A percentile compares a stretch with the other conserved stretches of the same genome.
These are phyloP conservation scores for Hericium erinaceus DNA, from an alignment of 768 basidiomycete species.

Conservation along the genomic window DNA sequence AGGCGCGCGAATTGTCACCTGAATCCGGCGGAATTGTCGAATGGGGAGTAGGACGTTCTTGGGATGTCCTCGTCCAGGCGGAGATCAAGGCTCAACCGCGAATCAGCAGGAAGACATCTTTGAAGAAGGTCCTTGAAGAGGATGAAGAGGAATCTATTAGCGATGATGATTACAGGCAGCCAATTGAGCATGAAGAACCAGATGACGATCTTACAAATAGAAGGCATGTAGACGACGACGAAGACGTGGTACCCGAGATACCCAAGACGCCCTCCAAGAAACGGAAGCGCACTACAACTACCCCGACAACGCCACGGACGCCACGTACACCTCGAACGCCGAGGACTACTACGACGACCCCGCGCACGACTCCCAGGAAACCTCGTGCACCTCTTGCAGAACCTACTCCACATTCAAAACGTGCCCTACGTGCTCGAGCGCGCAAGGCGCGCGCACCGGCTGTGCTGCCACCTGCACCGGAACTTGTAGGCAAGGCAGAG, in stretches of 20 bases:
- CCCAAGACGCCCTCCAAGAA: slow-evolving; percentile 48
- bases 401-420: slow-evolving; percentile 21
- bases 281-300: slow-evolving; percentile 31
- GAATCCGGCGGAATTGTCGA: slow-evolving; percentile 2
- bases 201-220: slow-evolving; percentile 25
- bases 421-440: slow-evolving; percentile 11
- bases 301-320: slow-evolving; percentile 7
- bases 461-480: slow-evolving; percentile 27
- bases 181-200: slow-evolving; percentile 23
- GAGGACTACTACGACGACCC: slow-evolving; percentile 5
- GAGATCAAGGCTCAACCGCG: slow-evolving; percentile 2
- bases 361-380: slow-evolving; percentile 12
- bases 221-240: slow-evolving; percentile 14
- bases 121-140: background rate
- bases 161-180: slow-evolving; percentile 10
- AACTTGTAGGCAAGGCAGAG: slow-evolving; percentile 33
- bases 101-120: background rate
- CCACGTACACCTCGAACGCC: slow-evolving; percentile 17
- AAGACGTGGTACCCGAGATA: slow-evolving; percentile 14
- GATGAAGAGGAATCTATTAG: slow-evolving; percentile 10
- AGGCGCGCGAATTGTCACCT: slow-evolving; percentile 24
- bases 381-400: slow-evolving; percentile 20
- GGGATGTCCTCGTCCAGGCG: slow-evolving; percentile 14
- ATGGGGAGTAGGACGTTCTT: slow-evolving; percentile 13
- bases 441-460: slow-evolving; percentile 1